Percentiles rank a stretch among this genome's conserved stretches.
These are phyloP conservation scores for Rhypophila decipiens DNA, from an alignment of 495 filamentous ascomycete genomes.

Conservation along the genomic window DNA sequence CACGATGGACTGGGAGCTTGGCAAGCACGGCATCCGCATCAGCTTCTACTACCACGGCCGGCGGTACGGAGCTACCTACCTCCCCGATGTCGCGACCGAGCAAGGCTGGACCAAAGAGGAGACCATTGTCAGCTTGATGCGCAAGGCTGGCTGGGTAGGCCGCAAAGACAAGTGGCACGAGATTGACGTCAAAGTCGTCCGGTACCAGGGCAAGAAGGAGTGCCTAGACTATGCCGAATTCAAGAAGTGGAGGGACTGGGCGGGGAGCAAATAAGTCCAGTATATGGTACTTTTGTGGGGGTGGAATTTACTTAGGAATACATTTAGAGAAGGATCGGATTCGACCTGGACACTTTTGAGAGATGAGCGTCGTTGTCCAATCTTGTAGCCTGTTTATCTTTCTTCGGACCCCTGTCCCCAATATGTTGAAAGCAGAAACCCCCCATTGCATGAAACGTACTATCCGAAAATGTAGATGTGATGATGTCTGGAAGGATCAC, in stretches of 20 bases:
- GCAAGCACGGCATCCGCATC: slow-evolving; percentile 76
- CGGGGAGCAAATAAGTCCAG: too few relatives aligned
- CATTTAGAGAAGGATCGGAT: too few relatives aligned
- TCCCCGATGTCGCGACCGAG: slow-evolving; percentile 86
- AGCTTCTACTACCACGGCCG: slow-evolving; percentile 62
- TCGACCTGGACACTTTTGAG: too few relatives aligned
- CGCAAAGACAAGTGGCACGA: slow-evolving; percentile 64
- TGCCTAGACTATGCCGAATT: slow-evolving; percentile 65
- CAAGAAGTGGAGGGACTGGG: slow-evolving; percentile 73
- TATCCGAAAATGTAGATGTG: too few relatives aligned
- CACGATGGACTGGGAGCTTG: slow-evolving; percentile 79
- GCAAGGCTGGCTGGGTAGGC: slow-evolving; percentile 84
- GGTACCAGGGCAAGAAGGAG: slow-evolving; percentile 75
- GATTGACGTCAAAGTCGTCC: slow-evolving; percentile 65
- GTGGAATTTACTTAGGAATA: too few relatives aligned
- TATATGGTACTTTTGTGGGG: too few relatives aligned
- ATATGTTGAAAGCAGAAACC: too few relatives aligned
- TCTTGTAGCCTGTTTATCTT: too few relatives aligned
- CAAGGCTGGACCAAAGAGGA: slow-evolving; percentile 97
- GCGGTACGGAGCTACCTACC: slow-evolving; percentile 75
- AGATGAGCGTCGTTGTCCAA: too few relatives aligned
- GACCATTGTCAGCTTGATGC: slow-evolving; percentile 81
- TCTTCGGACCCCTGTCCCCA: too few relatives aligned
- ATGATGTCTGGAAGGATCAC: too few relatives aligned
- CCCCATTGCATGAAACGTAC: too few relatives aligned